A percentile compares a stretch with the other conserved stretches of the same genome.
Conservation (phyloP, 345 rosid genomes). For the Rhodamnia rubescens region DNA sequence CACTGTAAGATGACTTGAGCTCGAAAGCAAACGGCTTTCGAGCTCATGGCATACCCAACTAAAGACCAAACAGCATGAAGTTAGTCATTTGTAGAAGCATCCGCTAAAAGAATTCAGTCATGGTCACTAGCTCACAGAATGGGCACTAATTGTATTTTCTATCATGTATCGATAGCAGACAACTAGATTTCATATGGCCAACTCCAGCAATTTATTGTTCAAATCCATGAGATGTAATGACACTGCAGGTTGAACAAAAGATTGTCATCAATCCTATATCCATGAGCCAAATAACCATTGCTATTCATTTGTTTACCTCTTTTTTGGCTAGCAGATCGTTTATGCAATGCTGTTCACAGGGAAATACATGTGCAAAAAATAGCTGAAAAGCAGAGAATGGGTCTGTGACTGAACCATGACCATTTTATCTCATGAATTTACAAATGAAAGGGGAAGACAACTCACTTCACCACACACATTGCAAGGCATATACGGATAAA, state of each 20-base stretch:
- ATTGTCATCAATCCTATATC: not conserved
- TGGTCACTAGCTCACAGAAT: not conserved
- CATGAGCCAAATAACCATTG: not conserved
- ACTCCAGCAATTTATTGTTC: not conserved
- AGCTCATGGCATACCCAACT: not conserved
- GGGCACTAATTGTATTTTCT: not conserved
- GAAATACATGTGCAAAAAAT: not conserved
- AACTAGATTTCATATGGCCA: not conserved
- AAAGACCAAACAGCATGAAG: not conserved
- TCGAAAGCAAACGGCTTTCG: not conserved
- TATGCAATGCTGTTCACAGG: not conserved
- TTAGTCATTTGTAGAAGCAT: not conserved
- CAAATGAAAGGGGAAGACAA: not conserved
- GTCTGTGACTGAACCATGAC: not conserved
- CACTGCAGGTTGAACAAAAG: not conserved
- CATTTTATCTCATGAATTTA: not conserved
- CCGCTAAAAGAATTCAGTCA: not conserved
- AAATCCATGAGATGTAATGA: not conserved
- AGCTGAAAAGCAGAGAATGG: not conserved
- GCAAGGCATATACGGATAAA: not conserved
- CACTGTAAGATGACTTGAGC: slow-evolving; percentile 3
- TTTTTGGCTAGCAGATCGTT: not conserved
- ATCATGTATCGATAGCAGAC: not conserved
- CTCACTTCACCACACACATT: not conserved
- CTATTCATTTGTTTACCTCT: not conserved